Conservation (phyloP, 1,139 yeast genomes). For the Yamadazyma epiphylla region DNA sequence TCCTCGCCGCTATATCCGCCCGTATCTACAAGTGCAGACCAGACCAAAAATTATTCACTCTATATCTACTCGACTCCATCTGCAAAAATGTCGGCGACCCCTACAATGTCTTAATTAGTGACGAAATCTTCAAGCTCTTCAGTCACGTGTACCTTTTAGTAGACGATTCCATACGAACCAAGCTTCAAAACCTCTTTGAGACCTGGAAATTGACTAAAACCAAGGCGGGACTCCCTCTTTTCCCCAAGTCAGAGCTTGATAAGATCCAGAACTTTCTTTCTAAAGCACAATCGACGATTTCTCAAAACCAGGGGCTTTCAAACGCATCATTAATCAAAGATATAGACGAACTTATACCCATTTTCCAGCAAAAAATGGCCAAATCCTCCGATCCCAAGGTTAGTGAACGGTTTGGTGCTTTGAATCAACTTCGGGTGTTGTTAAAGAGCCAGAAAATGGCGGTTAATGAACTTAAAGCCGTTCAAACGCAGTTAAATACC, state of each 20-base stretch:
- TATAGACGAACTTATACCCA: conserved; percentile 40
- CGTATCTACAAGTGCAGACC: conserved; percentile 60
- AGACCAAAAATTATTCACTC: conserved; percentile 73
- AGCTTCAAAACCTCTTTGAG: conserved; percentile 71
- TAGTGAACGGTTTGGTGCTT: conserved; percentile 37
- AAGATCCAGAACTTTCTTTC: conserved; percentile 72
- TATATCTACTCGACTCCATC: conserved; percentile 87
- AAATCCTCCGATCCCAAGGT: conserved; percentile 32
- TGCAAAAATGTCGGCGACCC: conserved; percentile 90
- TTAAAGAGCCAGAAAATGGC: conserved; percentile 37
- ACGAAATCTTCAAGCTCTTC: conserved; percentile 62
- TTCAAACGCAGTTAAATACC: conserved; percentile 30
- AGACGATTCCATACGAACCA: conserved; percentile 63
- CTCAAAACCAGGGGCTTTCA: conserved; percentile 11
- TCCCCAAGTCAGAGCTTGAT: conserved; percentile 66
- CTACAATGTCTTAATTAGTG: conserved; percentile 71
- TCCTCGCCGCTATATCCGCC: conserved; percentile 66
- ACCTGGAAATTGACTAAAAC: conserved; percentile 72
- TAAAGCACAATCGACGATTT: conserved; percentile 19
- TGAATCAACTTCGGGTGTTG: conserved; percentile 39
- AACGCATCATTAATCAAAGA: conserved; percentile 36
- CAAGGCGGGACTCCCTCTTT: conserved; percentile 62
- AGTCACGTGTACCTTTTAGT: conserved; percentile 76
- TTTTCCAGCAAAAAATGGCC: conserved; percentile 30
- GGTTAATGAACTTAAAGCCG: conserved; percentile 37